Evolutionary conservation across 768 basidiomycete genomes (phyloP).

Genomic region (Boletus subparvulus): DNA sequence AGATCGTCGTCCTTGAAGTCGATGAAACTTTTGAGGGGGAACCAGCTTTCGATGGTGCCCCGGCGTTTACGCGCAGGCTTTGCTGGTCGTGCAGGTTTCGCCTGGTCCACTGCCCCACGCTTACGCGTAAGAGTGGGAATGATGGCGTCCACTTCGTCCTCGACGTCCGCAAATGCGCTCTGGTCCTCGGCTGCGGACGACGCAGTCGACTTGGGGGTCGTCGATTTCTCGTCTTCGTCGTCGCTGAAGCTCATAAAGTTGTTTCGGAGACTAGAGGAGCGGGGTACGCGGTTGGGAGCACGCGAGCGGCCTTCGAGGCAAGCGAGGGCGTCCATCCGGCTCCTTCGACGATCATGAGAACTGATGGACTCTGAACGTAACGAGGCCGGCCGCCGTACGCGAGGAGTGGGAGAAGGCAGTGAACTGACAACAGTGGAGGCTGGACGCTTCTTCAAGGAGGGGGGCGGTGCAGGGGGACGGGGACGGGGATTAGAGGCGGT

Average conservation of each 20-base stretch:
- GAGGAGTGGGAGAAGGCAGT: conserved; percentile 13
- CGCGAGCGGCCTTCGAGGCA: conserved; percentile 56
- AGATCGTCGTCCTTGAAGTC: conserved; percentile 53
- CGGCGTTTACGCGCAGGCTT: conserved; percentile 32
- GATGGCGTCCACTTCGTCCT: conserved; percentile 33
- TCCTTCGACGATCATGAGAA: conserved; percentile 44
- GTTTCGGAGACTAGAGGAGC: conserved; percentile 21
- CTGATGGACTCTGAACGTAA: conserved; percentile 40
- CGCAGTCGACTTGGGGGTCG: not conserved
- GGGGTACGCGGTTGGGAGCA: conserved; percentile 20
- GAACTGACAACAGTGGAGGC: conserved; percentile 22
- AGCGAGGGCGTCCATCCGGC: conserved; percentile 62
- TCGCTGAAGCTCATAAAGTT: conserved; percentile 73
- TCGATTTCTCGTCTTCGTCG: conserved; percentile 51
- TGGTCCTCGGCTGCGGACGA: conserved; percentile 18
- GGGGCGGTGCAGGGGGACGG: not conserved
- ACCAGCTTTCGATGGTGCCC: conserved; percentile 50
- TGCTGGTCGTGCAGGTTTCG: conserved; percentile 8
- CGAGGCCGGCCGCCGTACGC: conserved; percentile 16
- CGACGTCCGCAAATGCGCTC: conserved; percentile 30
- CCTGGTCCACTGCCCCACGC: conserved; percentile 8
- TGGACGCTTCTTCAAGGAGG: conserved; percentile 7
- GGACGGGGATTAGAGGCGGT: not conserved
- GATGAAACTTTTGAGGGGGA: conserved; percentile 63
- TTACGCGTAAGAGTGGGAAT: conserved; percentile 16